Evolutionary conservation across 2,329 filamentous ascomycete genomes (phyloP).

Genomic region (Paraconiothyrium sp.): DNA sequence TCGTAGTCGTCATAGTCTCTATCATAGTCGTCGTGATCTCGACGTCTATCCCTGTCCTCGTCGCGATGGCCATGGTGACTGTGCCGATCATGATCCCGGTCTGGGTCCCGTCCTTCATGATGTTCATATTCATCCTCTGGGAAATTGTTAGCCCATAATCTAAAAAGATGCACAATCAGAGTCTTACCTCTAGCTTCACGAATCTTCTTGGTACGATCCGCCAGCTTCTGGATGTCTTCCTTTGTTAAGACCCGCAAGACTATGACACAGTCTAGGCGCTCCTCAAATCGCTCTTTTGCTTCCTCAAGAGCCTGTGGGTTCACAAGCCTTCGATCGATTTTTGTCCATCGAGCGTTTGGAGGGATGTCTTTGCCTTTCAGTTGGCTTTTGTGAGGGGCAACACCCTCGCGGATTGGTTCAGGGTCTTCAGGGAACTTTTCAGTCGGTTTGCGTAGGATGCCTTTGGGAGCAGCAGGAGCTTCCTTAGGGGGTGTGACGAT

Average conservation of each 20-base stretch:
- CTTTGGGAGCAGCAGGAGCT: conserved; percentile 72
- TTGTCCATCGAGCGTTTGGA: conserved; percentile 87
- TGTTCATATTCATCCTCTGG: conserved; percentile 46
- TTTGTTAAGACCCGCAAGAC: conserved; percentile 86
- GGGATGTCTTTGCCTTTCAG: conserved; percentile 74
- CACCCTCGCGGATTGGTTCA: conserved; percentile 85
- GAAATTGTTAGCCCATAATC: conserved; percentile 21
- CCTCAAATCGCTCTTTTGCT: conserved; percentile 90
- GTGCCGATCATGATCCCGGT: conserved; percentile 28
- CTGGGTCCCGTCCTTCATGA: conserved; percentile 35
- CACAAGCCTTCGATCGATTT: conserved; percentile 86
- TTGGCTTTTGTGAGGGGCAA: conserved; percentile 91
- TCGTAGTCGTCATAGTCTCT: conserved; percentile 39
- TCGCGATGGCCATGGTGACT: conserved; percentile 40
- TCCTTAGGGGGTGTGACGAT: conserved; percentile 78
- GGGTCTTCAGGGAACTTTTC: conserved; percentile 86
- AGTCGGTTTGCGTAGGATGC: conserved; percentile 86
- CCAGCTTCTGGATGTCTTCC: conserved; percentile 90
- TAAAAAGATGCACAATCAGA: background rate
- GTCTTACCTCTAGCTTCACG: conserved; percentile 60
- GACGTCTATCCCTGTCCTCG: conserved; percentile 38
- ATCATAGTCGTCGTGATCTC: conserved; percentile 39
- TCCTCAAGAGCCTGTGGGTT: conserved; percentile 87
- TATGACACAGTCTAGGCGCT: conserved; percentile 92
- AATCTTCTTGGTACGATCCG: conserved; percentile 80